A percentile compares a stretch with the other conserved stretches of the same genome.
Evolutionary conservation across 495 filamentous ascomycete species (phyloP).

Genomic region (Aspergillus cavernicola): DNA sequence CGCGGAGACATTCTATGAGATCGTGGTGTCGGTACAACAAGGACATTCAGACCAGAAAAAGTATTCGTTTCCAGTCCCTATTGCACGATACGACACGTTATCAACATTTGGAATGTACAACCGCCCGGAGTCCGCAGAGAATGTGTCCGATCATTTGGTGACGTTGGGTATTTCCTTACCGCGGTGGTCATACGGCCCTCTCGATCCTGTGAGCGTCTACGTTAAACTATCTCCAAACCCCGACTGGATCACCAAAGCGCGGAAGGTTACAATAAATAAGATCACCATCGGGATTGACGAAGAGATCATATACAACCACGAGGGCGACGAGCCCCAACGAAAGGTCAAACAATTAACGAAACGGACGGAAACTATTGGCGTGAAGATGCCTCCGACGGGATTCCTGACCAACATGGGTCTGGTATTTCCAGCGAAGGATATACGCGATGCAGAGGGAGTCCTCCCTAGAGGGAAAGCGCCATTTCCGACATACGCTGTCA

Average conservation of each 20-base stretch:
- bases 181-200: slow-evolving; percentile 92
- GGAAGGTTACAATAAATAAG: slow-evolving; percentile 87
- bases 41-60: slow-evolving; percentile 80
- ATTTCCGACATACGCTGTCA: slow-evolving; percentile 85
- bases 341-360: slow-evolving; percentile 85
- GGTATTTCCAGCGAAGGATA: slow-evolving; percentile 86
- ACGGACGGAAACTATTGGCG: slow-evolving; percentile 73
- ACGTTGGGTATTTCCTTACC: slow-evolving; percentile 87
- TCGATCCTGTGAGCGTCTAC: slow-evolving; percentile 93
- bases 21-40: slow-evolving; percentile 94
- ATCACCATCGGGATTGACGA: slow-evolving; percentile 94
- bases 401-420: slow-evolving; percentile 89
- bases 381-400: slow-evolving; percentile 80
- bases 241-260: slow-evolving; percentile 85
- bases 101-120: slow-evolving; percentile 99
- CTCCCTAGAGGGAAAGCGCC: slow-evolving; percentile 77
- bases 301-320: slow-evolving; percentile 95
- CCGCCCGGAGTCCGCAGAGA: slow-evolving; percentile 81
- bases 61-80: slow-evolving; percentile 85
- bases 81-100: slow-evolving; percentile 89
- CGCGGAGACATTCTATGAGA: slow-evolving; percentile 94
- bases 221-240: slow-evolving; percentile 89
- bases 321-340: slow-evolving; percentile 92
- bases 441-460: slow-evolving; percentile 83
- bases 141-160: slow-evolving; percentile 84